Evolutionary conservation across 257 asterid genomes (phyloP).

Genomic region (Primulina tabacum): DNA sequence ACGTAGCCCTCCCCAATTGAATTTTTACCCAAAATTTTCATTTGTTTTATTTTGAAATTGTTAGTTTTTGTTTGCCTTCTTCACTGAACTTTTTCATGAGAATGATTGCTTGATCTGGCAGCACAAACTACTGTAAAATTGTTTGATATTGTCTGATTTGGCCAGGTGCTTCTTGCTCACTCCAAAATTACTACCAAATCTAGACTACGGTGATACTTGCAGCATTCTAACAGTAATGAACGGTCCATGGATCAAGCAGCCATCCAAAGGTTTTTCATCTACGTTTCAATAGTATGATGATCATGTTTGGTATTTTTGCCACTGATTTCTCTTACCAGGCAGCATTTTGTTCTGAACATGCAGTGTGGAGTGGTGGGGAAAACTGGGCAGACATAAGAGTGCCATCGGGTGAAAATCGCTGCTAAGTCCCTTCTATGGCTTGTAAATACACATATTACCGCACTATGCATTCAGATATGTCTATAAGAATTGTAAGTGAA

Average conservation of each 20-base stretch:
- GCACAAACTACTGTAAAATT: conserved; percentile 17
- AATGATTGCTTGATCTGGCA: neutral
- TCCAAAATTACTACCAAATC: conserved; percentile 78
- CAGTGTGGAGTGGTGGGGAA: conserved; percentile 82
- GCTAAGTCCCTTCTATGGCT: conserved; percentile 19
- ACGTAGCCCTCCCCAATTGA: too few relatives aligned
- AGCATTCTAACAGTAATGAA: conserved; percentile 78
- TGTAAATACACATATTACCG: neutral
- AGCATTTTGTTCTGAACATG: conserved; percentile 15
- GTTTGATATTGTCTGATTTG: conserved; percentile 14
- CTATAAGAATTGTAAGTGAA: neutral
- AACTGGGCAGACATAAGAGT: conserved; percentile 55
- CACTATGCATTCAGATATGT: neutral
- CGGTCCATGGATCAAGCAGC: conserved; percentile 91
- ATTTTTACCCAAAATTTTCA: too few relatives aligned
- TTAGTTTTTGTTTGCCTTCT: neutral
- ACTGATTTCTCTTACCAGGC: conserved; percentile 5
- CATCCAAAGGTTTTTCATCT: conserved; percentile 67
- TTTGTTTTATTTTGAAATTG: too few relatives aligned
- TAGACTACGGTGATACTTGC: conserved; percentile 78
- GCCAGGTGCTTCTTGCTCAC: conserved; percentile 91
- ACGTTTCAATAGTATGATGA: neutral
- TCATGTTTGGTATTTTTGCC: neutral
- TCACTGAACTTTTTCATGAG: neutral
- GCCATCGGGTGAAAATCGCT: conserved; percentile 26